Evolutionary conservation across 129 eudicot species (phyloP), one percentile per base, ranked within the genome.

Genomic region (Artemisia annua): DNA sequence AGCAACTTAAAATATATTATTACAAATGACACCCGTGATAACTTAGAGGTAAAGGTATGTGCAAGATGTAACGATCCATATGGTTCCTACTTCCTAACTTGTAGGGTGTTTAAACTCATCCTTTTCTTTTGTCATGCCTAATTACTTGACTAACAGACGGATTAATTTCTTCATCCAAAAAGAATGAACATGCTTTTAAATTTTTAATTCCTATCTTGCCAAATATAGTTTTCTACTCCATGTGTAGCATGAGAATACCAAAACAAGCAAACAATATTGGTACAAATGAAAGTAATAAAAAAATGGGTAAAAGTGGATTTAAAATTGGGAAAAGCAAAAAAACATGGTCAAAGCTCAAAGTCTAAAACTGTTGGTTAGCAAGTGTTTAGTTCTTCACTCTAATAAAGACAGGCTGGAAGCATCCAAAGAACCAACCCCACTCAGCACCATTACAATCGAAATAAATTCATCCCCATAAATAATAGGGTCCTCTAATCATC

Each of bases 331-430:
- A 78, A 69, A 71, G 70, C 67, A 54, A 78, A 56, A 78, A 48
- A 78, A 54, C 4, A 35, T 75, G 82, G 91, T 87, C 91, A 86
- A 83, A 86, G 73, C 82, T 48, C 72, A 79, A 79, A 83, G 70
- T 56, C 68, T 61, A 65, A 71, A 71, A 82, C 56, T 20, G 73
- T 65, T 71, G 67, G 72, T 71, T 70, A 70, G 70, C 75, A 64
- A 70, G 44, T 32, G 57, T 59, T 77, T 86, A 73, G 66, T 70
- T 43, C 67, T 64, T 49, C 48, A 8, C 58, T 39, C 74, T 14
- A 80, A 75, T 70, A 76, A 83, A 67, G 87, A 87, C 98, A 92
- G 96, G 81, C 96, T 92, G 98, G 89, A 89, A 85, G 89, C 82
- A 85, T 83, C 89, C 92, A 81, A 92, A 89, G 76, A 71, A 81